Percentiles rank a stretch among this genome's conserved stretches.
These are phyloP conservation scores for Verticillium zaregamsianum DNA, from an alignment of 2,329 filamentous ascomycete genomes.

Conservation along the genomic window DNA sequence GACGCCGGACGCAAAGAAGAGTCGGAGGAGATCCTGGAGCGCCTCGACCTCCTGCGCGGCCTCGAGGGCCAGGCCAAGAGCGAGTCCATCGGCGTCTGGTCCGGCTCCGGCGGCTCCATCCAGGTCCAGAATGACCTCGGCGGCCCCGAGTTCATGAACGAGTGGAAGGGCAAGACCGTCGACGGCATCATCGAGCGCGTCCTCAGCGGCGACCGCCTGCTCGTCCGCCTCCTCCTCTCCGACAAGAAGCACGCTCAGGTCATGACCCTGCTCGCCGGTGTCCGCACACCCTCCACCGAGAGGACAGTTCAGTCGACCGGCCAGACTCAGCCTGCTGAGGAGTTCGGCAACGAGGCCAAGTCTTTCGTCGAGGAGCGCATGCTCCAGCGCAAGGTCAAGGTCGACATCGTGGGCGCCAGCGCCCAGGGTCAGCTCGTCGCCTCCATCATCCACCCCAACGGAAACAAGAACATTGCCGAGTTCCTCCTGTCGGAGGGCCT, in stretches of 20 bases:
- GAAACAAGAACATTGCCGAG: conserved; percentile 73
- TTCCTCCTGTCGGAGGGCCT: conserved; percentile 87
- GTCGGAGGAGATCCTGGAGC: conserved; percentile 65
- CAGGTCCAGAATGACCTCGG: conserved; percentile 78
- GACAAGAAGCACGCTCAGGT: conserved; percentile 85
- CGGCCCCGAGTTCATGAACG: conserved; percentile 72
- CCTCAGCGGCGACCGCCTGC: conserved; percentile 83
- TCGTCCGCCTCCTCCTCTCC: conserved; percentile 74
- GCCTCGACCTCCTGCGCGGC: conserved; percentile 72
- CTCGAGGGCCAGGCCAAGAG: conserved; percentile 74
- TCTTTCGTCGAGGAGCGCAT: conserved; percentile 82
- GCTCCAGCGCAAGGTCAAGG: conserved; percentile 78
- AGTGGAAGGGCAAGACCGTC: conserved; percentile 81
- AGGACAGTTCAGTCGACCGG: conserved; percentile 75
- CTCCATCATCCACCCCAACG: conserved; percentile 79
- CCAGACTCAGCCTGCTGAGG: conserved; percentile 78
- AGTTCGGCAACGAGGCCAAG: conserved; percentile 84
- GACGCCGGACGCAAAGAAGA: conserved; percentile 92
- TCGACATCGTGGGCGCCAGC: conserved; percentile 80
- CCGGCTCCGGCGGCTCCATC: conserved; percentile 59
- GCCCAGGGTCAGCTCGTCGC: conserved; percentile 91
- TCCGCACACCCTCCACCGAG: conserved; percentile 86
- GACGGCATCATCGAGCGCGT: conserved; percentile 88
- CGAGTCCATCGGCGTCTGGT: conserved; percentile 80
- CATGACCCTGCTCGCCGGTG: conserved; percentile 82